Evolutionary conservation across 129 eudicot genomes (phyloP).

Genomic region (Helichrysum umbraculigerum): DNA sequence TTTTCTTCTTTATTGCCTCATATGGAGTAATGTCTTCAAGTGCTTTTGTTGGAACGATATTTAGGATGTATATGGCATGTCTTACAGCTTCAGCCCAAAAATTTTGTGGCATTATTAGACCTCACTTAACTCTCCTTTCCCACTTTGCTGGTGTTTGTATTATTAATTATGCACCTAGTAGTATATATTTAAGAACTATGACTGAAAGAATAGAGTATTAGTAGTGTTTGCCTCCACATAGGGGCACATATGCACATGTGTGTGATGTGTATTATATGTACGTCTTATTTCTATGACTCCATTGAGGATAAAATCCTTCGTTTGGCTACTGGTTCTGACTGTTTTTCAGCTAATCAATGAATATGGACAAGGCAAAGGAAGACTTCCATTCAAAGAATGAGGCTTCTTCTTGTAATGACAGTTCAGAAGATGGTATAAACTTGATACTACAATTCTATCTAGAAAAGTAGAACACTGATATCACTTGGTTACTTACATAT

Average conservation of each 20-base stretch:
- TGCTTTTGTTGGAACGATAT: too few relatives aligned
- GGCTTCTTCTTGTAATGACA: slow-evolving; percentile 36
- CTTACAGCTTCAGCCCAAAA: too few relatives aligned
- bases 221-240: too few relatives aligned
- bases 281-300: neutral
- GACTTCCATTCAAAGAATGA: slow-evolving; percentile 24
- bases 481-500: slow-evolving; percentile 6
- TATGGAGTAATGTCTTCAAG: too few relatives aligned
- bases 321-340: slow-evolving; percentile 14
- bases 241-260: too few relatives aligned
- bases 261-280: neutral
- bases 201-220: too few relatives aligned
- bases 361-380: slow-evolving; percentile 26
- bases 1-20: too few relatives aligned
- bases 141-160: too few relatives aligned
- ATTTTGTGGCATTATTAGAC: too few relatives aligned
- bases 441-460: neutral
- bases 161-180: neutral
- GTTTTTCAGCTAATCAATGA: slow-evolving; percentile 33
- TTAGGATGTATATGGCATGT: too few relatives aligned
- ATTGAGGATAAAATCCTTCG: neutral
- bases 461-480: neutral
- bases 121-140: too few relatives aligned
- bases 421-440: slow-evolving; percentile 54
- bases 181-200: neutral